Evolutionary conservation across 345 rosid species (phyloP).

Genomic region (Stellera chamaejasme): DNA sequence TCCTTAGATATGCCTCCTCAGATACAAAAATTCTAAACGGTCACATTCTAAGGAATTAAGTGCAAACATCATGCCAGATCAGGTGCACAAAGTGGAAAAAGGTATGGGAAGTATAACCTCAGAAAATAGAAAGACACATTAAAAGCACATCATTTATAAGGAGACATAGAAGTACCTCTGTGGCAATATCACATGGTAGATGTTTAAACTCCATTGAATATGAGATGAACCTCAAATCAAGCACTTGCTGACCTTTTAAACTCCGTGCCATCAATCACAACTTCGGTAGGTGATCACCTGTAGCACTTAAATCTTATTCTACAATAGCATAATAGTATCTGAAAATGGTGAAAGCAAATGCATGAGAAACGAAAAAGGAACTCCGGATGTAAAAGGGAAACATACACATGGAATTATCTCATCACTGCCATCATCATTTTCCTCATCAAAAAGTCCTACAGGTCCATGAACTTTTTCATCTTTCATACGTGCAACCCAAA

Average conservation of each 20-base stretch:
- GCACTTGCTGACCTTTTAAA: slow-evolving; percentile 86
- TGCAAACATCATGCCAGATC: no score
- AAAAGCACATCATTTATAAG: no score
- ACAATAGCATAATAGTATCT: slow-evolving; percentile 87
- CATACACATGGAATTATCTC: no score
- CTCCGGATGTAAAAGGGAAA: no score
- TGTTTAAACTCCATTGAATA: slow-evolving; percentile 85
- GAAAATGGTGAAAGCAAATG: slow-evolving; percentile 2
- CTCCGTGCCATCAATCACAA: slow-evolving; percentile 87
- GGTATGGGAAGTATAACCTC: neutral
- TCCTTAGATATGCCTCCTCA: slow-evolving; percentile 58
- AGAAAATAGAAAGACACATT: neutral
- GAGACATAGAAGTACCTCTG: slow-evolving; percentile 44
- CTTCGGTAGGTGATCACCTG: slow-evolving; percentile 74
- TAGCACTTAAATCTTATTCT: slow-evolving; percentile 74
- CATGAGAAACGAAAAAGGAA: neutral
- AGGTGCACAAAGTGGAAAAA: neutral
- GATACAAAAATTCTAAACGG: slow-evolving; percentile 42
- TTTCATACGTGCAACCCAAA: slow-evolving; percentile 86
- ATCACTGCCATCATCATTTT: slow-evolving; percentile 25
- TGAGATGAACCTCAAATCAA: slow-evolving; percentile 88
- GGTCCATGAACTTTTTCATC: slow-evolving; percentile 96
- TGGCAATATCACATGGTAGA: slow-evolving; percentile 78
- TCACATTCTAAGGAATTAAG: no score
- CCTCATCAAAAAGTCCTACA: slow-evolving; percentile 55